phyloP scores from a whole-genome alignment of 805 yeast species.

The Kockiozyma suomiensis region DNA sequence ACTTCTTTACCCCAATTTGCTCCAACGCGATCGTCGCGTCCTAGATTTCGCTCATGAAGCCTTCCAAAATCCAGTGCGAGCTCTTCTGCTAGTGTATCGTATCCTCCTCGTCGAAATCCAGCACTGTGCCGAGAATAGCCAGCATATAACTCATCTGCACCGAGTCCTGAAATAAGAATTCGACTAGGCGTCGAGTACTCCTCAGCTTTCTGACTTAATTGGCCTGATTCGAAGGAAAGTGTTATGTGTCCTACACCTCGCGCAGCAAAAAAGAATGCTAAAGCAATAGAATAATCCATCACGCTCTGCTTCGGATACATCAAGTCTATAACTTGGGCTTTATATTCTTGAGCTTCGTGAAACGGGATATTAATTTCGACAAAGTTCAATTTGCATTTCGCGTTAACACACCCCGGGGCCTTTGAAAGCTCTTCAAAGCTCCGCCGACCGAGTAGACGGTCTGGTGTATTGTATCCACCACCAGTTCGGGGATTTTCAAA shows the following conservation, averaged over 20 bases:
- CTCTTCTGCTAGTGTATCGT: conserved; percentile 56
- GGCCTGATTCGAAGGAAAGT: conserved; percentile 16
- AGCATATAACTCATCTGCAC: conserved; percentile 96
- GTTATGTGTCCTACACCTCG: conserved; percentile 51
- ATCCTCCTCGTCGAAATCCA: conserved; percentile 43
- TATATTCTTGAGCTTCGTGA: conserved; percentile 58
- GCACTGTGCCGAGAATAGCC: conserved; percentile 84
- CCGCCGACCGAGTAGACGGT: conserved; percentile 69
- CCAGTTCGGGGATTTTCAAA: conserved; percentile 82
- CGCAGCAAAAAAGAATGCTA: conserved; percentile 92
- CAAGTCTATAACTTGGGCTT: conserved; percentile 57
- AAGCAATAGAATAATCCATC: conserved; percentile 93
- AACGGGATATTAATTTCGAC: conserved; percentile 72
- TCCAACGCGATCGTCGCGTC: conserved; percentile 89
- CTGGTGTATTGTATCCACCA: conserved; percentile 68
- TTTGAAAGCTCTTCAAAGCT: conserved; percentile 56
- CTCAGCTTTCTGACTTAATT: not conserved
- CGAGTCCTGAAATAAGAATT: conserved; percentile 87
- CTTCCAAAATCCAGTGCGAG: conserved; percentile 70
- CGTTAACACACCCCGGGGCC: not conserved
- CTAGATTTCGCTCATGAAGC: conserved; percentile 77
- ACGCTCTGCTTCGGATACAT: conserved; percentile 87
- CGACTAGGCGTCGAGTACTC: conserved; percentile 57
- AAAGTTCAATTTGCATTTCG: conserved; percentile 21
- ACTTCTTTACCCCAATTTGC: conserved; percentile 86